Evolutionary conservation across 176 grass and related monocot species (phyloP).

Genomic region (Avena eriantha): DNA sequence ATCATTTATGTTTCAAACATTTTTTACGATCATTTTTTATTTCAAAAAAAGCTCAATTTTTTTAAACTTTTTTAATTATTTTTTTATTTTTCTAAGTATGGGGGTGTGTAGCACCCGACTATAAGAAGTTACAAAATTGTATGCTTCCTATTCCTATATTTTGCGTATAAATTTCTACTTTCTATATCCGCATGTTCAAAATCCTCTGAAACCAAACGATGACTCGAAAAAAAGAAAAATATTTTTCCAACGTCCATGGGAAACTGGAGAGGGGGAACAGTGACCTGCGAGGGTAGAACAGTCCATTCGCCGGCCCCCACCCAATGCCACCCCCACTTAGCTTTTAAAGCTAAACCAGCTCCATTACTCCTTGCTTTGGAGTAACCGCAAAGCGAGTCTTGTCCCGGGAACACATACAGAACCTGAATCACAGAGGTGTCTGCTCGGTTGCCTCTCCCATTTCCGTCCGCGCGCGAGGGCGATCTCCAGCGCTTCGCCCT

Average conservation of each 20-base stretch:
- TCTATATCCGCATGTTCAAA: too few relatives aligned
- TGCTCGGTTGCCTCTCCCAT: constrained; percentile 30
- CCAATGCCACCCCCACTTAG: background rate
- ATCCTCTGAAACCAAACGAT: too few relatives aligned
- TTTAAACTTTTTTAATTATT: too few relatives aligned
- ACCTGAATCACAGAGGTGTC: constrained; percentile 40
- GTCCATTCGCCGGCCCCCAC: constrained; percentile 5
- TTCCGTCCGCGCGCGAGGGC: background rate
- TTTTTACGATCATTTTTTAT: too few relatives aligned
- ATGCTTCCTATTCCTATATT: too few relatives aligned
- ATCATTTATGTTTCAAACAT: too few relatives aligned
- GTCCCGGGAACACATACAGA: constrained; percentile 26
- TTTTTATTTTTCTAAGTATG: too few relatives aligned
- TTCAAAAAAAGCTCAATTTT: too few relatives aligned
- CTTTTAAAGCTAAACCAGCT: constrained; percentile 54
- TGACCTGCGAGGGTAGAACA: constrained; percentile 3
- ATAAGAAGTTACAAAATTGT: too few relatives aligned
- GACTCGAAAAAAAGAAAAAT: too few relatives aligned
- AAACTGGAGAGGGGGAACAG: background rate
- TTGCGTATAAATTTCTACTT: too few relatives aligned
- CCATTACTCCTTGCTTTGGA: constrained; percentile 48
- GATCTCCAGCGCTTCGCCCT: constrained; percentile 18
- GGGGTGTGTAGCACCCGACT: too few relatives aligned
- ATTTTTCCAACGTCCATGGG: background rate
- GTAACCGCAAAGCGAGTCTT: constrained; percentile 50